A percentile compares a stretch with the other conserved stretches of the same genome.
phyloP scores from a whole-genome alignment of 139 green algal genomes.

The Picochlorum sp. region DNA sequence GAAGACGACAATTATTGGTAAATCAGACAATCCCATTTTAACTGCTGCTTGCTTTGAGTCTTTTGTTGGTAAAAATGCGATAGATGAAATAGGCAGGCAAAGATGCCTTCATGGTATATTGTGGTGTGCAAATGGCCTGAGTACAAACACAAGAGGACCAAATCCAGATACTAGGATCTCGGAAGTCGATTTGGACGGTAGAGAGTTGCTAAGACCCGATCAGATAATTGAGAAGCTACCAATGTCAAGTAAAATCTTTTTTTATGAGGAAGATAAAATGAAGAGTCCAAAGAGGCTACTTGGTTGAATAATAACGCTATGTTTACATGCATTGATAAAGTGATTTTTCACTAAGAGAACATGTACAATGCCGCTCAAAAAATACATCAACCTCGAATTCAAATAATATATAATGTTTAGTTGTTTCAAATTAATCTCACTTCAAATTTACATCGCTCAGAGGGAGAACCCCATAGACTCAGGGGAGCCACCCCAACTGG shows the following conservation, averaged over 20 bases:
- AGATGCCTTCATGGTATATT: conserved; percentile 7
- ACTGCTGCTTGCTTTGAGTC: conserved; percentile 9
- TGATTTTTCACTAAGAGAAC: too few species aligned
- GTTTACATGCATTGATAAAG: too few species aligned
- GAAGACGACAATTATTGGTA: neutral
- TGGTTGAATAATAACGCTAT: neutral
- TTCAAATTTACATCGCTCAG: too few species aligned
- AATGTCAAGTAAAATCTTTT: neutral
- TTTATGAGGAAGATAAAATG: neutral
- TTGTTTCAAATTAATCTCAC: too few species aligned
- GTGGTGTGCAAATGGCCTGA: conserved; percentile 12
- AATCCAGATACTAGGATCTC: neutral
- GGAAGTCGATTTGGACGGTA: neutral
- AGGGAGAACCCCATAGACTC: too few species aligned
- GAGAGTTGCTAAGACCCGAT: neutral
- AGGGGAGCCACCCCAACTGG: conserved; percentile 1
- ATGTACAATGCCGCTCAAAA: too few species aligned
- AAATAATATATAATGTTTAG: too few species aligned
- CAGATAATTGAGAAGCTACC: neutral
- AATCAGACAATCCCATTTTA: neutral
- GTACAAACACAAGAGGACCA: neutral
- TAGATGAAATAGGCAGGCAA: conserved; percentile 6
- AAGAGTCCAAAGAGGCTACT: neutral
- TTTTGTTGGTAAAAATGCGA: conserved; percentile 13
- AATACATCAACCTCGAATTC: too few species aligned